Base-by-base conservation (phyloP, 2,329 filamentous ascomycete genomes). In the Paecilomyces formosus region DNA sequence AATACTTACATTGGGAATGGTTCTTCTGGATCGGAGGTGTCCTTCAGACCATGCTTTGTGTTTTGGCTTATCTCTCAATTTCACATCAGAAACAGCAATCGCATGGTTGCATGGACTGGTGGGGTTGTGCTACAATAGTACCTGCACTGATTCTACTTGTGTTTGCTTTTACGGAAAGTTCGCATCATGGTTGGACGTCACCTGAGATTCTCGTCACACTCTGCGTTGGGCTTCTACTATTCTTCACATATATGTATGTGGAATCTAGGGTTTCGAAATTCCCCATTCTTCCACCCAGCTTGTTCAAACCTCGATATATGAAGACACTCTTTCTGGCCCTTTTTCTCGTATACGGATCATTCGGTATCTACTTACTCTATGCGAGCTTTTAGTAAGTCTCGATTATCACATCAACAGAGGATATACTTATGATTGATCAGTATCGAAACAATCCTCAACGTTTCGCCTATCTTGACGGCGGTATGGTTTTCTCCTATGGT, bases 241-340 rank as follows among this genome's bases (percentile, higher is more conserved):
- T 94, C 1, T 74, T 72, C 1, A 73, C 75, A 0, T 85, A 88
- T 11, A 78, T 87, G 6, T 92, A 90, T 61, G 78, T 92, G 2
- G 88, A 94, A 74, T 85, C 85, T 0, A 89, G 85, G 83, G 80
- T 90, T 0, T 84, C 88, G 0, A 69, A 79, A 15, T 80, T 86
- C 90, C 0, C 75, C 94, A 0, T 75, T 94, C 0, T 89, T 90
- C 0, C 76, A 26, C 24, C 80, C 0, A 87, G 87, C 21, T 72
- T 93, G 24, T 92, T 94, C 74, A 75, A 77, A 21, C 82, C 88
- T 3, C 86, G 85, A 60, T 86, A 85, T 56, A 89, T 93, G 84
- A 83, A 79, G 33, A 80, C 86, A 0, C 72, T 92, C 15, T 2
- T 26, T 26, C 62, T 83, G 1, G 81, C 83, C 0, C 74, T 90